Evolutionary conservation across 352 stramenopile genomes (phyloP).

Genomic region (Peronospora belbahrii): DNA sequence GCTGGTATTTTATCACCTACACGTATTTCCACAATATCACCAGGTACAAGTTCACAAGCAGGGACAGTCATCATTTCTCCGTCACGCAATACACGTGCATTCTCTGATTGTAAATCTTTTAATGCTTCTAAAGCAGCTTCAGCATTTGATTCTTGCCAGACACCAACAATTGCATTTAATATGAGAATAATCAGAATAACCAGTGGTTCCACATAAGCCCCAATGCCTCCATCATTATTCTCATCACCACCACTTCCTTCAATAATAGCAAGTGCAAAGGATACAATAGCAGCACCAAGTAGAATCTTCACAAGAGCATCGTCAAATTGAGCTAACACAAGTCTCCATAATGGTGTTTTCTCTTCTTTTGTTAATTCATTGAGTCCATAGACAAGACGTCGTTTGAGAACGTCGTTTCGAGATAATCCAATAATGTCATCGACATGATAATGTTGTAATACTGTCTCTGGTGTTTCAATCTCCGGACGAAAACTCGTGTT

Average conservation of each 20-base stretch:
- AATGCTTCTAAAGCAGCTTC: constrained; percentile 91
- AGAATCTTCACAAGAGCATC: constrained; percentile 98
- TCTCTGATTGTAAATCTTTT: constrained; percentile 92
- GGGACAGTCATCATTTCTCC: constrained; percentile 80
- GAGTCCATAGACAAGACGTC: constrained; percentile 52
- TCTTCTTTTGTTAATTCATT: constrained; percentile 90
- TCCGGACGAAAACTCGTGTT: constrained; percentile 28
- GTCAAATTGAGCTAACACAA: constrained; percentile 98
- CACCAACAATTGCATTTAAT: constrained; percentile 94
- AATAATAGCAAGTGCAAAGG: constrained; percentile 90
- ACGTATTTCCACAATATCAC: constrained; percentile 94
- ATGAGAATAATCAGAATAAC: constrained; percentile 97
- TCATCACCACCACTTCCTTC: constrained; percentile 62
- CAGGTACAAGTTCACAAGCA: constrained; percentile 91
- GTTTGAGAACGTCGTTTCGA: constrained; percentile 44
- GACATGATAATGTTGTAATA: constrained; percentile 73
- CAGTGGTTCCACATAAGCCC: constrained; percentile 93
- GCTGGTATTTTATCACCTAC: constrained; percentile 97
- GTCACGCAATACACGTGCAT: constrained; percentile 83
- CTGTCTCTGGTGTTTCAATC: constrained; percentile 58
- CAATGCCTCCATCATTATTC: constrained; percentile 46
- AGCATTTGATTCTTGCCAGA: constrained; percentile 94
- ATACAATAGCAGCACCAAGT: constrained; percentile 92
- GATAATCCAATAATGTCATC: constrained; percentile 51
- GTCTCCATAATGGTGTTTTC: constrained; percentile 85